Evolutionary conservation across 73 alveolate genomes (phyloP).

Genomic region (Paramecium octaurelia): DNA sequence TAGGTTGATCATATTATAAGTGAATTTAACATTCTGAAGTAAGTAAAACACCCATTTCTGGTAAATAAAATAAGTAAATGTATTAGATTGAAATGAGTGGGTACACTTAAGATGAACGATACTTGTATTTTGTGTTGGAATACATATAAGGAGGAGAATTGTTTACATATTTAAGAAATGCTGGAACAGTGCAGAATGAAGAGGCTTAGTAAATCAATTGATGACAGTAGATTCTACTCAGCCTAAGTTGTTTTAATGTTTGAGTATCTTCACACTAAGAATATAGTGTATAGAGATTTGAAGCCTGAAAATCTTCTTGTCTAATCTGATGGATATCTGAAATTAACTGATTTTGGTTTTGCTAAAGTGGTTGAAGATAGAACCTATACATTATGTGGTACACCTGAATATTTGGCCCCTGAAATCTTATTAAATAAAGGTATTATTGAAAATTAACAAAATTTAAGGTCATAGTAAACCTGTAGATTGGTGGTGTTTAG

Average conservation of each 20-base stretch:
- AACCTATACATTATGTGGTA: slow-evolving; percentile 98
- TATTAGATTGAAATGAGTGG: slow-evolving; percentile 73
- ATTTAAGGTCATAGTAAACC: slow-evolving; percentile 98
- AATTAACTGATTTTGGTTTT: slow-evolving; percentile 98
- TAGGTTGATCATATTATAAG: slow-evolving; percentile 61
- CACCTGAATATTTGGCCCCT: slow-evolving; percentile 99
- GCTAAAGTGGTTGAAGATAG: slow-evolving; percentile 96
- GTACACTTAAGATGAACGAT: slow-evolving; percentile 82
- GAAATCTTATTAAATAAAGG: slow-evolving; percentile 90
- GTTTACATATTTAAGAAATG: slow-evolving; percentile 82
- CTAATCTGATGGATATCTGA: slow-evolving; percentile 93
- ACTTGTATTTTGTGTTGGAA: slow-evolving; percentile 89
- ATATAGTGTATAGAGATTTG: slow-evolving; percentile 94
- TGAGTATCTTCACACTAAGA: slow-evolving; percentile 94
- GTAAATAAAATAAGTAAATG: neutral
- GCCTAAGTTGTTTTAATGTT: slow-evolving; percentile 82
- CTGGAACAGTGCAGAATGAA: slow-evolving; percentile 77
- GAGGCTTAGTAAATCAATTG: slow-evolving; percentile 71
- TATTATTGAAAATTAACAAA: neutral
- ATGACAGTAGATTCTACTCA: slow-evolving; percentile 66
- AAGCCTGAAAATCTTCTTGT: slow-evolving; percentile 96
- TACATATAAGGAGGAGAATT: slow-evolving; percentile 97
- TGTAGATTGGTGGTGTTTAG: slow-evolving; percentile 99
- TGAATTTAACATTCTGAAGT: slow-evolving; percentile 36
- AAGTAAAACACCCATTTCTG: slow-evolving; percentile 41